Evolutionary conservation across 2,329 filamentous ascomycete genomes (phyloP).

Genomic region (Neobulgaria alba): DNA sequence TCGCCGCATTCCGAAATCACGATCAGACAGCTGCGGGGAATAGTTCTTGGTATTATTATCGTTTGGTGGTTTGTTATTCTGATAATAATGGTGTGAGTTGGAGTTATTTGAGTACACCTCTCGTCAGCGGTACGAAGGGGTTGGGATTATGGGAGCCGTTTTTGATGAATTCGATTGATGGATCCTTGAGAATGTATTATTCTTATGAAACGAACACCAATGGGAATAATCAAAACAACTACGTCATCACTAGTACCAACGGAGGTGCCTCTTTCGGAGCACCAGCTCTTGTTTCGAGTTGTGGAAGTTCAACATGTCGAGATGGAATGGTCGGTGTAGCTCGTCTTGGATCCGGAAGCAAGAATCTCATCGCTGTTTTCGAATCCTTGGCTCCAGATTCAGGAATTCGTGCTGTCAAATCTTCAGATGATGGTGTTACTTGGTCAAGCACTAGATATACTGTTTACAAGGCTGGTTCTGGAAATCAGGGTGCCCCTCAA

Average conservation of each 20-base stretch:
- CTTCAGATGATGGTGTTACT: background rate
- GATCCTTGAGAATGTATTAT: background rate
- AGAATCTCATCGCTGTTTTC: background rate
- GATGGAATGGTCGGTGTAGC: background rate
- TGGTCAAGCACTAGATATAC: background rate
- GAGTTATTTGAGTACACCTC: background rate
- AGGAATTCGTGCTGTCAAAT: background rate
- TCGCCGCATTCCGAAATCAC: background rate
- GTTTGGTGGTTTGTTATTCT: background rate
- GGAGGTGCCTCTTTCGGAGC: background rate
- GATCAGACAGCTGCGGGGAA: background rate
- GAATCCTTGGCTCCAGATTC: background rate
- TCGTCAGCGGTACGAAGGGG: background rate
- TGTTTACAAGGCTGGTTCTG: background rate
- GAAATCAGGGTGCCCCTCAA: background rate
- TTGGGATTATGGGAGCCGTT: background rate
- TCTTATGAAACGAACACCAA: background rate
- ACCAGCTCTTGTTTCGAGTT: background rate
- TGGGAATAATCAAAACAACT: background rate
- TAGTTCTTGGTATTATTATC: background rate
- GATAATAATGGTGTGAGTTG: background rate
- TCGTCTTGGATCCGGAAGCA: background rate
- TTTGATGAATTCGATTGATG: background rate
- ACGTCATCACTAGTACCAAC: background rate
- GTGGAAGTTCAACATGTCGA: background rate